Percentiles rank a stretch among this genome's conserved stretches.
phyloP scores from a whole-genome alignment of 208 protist species.

The Leishmania tarentolae region DNA sequence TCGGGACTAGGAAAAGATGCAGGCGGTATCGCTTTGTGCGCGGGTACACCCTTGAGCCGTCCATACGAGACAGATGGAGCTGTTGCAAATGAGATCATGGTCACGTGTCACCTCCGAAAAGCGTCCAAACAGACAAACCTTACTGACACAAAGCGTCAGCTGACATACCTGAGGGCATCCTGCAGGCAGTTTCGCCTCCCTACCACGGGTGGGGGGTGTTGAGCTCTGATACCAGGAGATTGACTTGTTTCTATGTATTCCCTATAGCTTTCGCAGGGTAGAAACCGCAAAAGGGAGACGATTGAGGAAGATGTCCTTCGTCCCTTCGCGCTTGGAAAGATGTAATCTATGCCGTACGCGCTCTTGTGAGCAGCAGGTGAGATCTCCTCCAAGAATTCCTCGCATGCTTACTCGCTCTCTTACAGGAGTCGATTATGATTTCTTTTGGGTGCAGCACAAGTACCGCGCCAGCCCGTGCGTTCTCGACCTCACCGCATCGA shows the following conservation, averaged over 20 bases:
- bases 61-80: background rate
- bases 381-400: background rate
- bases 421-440: background rate
- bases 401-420: background rate
- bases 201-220: background rate
- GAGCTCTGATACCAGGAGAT: background rate
- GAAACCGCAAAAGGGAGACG: background rate
- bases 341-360: background rate
- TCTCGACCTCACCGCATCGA: slow-evolving; percentile 18
- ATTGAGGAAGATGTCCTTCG: background rate
- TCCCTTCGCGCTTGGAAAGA: too few relatives aligned
- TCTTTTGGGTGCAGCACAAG: background rate
- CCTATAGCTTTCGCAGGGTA: background rate
- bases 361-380: background rate
- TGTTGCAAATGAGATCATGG: background rate
- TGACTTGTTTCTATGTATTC: background rate
- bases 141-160: background rate
- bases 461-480: too few relatives aligned
- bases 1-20: background rate
- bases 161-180: background rate
- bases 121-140: background rate
- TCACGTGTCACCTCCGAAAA: background rate
- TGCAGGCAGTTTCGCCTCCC: background rate
- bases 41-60: background rate
- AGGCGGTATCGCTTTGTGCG: background rate